Evolutionary conservation across 768 basidiomycete species (phyloP).

Genomic region (Boletus insuetus): DNA sequence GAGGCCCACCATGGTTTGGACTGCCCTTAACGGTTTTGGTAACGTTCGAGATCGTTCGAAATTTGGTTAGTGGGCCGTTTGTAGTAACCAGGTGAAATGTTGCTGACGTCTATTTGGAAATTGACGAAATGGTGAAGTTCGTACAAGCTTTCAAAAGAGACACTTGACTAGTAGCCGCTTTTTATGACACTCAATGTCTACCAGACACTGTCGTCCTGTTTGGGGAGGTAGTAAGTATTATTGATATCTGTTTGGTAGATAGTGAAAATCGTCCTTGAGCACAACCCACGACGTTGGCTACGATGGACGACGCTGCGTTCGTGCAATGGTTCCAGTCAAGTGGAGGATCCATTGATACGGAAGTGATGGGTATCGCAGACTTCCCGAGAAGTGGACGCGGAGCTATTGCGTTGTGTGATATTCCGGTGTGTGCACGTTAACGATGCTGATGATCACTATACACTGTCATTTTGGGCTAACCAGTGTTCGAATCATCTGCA

Average conservation of each 20-base stretch:
- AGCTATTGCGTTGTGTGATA: slow-evolving; percentile 67
- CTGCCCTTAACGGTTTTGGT: background rate
- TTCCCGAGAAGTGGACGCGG: slow-evolving; percentile 64
- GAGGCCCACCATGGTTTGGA: background rate
- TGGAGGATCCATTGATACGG: slow-evolving; percentile 49
- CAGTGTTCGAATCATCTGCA: background rate
- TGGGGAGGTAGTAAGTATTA: background rate
- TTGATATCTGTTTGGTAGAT: background rate
- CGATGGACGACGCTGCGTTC: slow-evolving; percentile 33
- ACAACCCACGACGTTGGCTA: background rate
- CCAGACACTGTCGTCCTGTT: no score
- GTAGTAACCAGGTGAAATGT: background rate
- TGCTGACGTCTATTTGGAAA: slow-evolving; percentile 8
- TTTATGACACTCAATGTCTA: no score
- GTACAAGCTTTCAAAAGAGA: no score
- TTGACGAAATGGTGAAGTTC: background rate
- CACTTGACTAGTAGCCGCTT: no score
- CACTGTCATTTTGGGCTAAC: background rate
- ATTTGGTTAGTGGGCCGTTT: no score
- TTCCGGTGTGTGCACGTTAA: slow-evolving; percentile 49
- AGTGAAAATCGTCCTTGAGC: background rate
- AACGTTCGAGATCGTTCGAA: slow-evolving; percentile 8
- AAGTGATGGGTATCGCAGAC: slow-evolving; percentile 44
- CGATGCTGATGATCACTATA: background rate
- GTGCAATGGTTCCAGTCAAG: slow-evolving; percentile 58